Conservation (phyloP, 768 basidiomycete species). For the Tricholoma hemisulphureum region DNA sequence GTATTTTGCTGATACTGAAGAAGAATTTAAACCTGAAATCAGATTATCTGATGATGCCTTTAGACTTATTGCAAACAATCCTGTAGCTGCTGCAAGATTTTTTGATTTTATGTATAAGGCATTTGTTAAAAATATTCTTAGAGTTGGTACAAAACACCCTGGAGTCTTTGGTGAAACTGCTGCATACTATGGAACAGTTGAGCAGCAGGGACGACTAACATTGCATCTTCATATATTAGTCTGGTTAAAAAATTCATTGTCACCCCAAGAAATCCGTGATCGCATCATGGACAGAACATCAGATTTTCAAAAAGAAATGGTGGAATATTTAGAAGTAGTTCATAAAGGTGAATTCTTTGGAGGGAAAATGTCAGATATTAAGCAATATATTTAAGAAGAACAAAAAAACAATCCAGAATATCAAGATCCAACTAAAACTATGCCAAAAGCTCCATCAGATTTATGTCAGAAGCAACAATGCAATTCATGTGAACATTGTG, state of each 20-base stretch:
- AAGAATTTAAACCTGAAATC: conserved; percentile 15
- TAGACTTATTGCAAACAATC: not conserved
- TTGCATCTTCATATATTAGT: conserved; percentile 29
- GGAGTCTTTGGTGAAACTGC: conserved; percentile 24
- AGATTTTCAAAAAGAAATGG: conserved; percentile 1
- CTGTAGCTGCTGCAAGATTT: not conserved
- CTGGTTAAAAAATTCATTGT: conserved; percentile 18
- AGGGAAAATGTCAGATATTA: not conserved
- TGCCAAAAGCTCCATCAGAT: not conserved
- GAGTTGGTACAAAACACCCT: not conserved
- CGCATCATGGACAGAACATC: conserved; percentile 4
- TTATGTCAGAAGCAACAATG: not conserved
- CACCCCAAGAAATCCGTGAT: conserved; percentile 6
- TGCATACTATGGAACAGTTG: conserved; percentile 31
- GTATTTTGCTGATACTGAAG: conserved; percentile 28
- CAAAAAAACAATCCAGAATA: not conserved
- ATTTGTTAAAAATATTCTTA: conserved; percentile 10
- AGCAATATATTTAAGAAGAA: not conserved
- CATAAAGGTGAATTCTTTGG: conserved; percentile 1
- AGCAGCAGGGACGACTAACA: conserved; percentile 29
- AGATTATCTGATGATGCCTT: not conserved
- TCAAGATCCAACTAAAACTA: not conserved
- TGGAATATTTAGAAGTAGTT: conserved; percentile 8
- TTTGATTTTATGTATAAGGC: not conserved
- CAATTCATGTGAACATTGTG: not conserved